phyloP scores from a whole-genome alignment of 371 early-diverging fungal genomes.

The Cladochytrium tenue region DNA sequence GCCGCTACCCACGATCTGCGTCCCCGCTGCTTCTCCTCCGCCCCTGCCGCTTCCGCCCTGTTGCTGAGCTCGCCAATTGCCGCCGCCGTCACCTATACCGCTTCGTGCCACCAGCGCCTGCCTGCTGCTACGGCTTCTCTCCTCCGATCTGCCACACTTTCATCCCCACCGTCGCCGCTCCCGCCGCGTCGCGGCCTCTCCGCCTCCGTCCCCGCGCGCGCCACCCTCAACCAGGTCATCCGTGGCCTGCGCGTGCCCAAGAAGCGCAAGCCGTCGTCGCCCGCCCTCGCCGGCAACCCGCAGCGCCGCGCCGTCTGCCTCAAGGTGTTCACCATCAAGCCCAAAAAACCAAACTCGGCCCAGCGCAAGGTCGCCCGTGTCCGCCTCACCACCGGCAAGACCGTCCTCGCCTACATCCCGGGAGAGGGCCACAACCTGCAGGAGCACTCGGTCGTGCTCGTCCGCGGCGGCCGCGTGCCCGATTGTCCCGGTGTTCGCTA shows the following conservation, averaged over 20 bases:
- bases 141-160: too few species aligned
- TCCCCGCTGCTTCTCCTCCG: too few species aligned
- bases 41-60: too few species aligned
- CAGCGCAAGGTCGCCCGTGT: constrained; percentile 85
- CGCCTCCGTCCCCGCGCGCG: constrained; percentile 26
- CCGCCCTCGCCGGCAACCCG: constrained; percentile 85
- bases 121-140: too few species aligned
- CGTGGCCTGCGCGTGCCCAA: constrained; percentile 78
- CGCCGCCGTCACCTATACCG: too few species aligned
- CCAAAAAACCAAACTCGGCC: constrained; percentile 93
- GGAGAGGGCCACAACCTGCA: constrained; percentile 98
- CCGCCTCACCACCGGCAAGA: constrained; percentile 82
- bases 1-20: too few species aligned
- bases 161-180: not conserved
- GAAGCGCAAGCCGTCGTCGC: constrained; percentile 69
- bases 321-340: constrained; percentile 91
- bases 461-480: constrained; percentile 90
- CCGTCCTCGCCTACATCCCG: constrained; percentile 90
- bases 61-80: too few species aligned
- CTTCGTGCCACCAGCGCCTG: too few species aligned
- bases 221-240: constrained; percentile 95
- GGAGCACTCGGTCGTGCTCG: constrained; percentile 94
- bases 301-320: constrained; percentile 92
- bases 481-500: constrained; percentile 98
- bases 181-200: not conserved